Evolutionary conservation across 306 rosid genomes (phyloP).

Genomic region (Potentilla sterilis): DNA sequence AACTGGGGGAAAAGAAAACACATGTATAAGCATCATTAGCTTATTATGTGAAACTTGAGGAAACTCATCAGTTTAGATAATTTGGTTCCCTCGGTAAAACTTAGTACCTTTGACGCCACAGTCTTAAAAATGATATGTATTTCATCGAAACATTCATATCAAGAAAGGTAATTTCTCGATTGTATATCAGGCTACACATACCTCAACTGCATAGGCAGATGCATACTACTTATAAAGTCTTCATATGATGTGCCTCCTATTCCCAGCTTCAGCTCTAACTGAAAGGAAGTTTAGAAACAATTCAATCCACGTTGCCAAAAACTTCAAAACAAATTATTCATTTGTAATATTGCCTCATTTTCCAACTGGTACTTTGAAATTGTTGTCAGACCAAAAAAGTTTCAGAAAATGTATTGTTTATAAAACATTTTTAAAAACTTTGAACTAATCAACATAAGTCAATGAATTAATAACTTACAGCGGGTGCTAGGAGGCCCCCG

Average conservation of each 20-base stretch:
- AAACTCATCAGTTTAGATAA: background rate
- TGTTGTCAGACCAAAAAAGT: background rate
- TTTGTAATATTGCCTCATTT: background rate
- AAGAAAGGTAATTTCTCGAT: background rate
- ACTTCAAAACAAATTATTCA: background rate
- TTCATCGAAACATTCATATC: background rate
- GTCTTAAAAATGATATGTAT: background rate
- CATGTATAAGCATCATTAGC: background rate
- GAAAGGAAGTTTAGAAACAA: slow-evolving; percentile 25
- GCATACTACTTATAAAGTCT: slow-evolving; percentile 39
- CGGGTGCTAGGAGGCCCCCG: slow-evolving; percentile 92
- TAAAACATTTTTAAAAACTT: background rate
- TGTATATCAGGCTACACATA: slow-evolving; percentile 22
- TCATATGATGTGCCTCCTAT: slow-evolving; percentile 26
- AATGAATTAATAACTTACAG: slow-evolving; percentile 50
- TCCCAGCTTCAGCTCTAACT: slow-evolving; percentile 97
- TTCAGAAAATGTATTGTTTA: background rate
- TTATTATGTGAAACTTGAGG: background rate
- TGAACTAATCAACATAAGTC: slow-evolving; percentile 9
- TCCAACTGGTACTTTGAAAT: background rate
- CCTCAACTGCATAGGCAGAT: slow-evolving; percentile 98
- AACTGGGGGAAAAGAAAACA: background rate
- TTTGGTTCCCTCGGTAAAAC: background rate
- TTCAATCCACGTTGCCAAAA: slow-evolving; percentile 6
- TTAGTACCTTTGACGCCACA: background rate